Evolutionary conservation across 1,139 yeast genomes (phyloP).

Genomic region (Kodamaea fungicola): DNA sequence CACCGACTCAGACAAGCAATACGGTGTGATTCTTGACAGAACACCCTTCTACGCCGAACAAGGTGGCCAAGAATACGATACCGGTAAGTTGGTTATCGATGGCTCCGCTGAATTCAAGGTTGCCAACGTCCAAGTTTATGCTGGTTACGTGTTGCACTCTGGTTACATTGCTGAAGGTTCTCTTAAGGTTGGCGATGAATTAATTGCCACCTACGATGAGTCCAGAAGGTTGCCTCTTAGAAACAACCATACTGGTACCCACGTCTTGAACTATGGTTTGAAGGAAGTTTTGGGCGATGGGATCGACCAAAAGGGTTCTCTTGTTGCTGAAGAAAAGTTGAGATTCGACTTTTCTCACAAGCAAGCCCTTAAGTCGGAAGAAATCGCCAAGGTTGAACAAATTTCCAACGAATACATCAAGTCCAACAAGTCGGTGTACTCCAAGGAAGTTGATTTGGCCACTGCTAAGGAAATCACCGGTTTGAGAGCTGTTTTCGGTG

Average conservation of each 20-base stretch:
- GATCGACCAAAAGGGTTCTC: slow-evolving; percentile 94
- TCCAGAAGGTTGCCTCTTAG: slow-evolving; percentile 95
- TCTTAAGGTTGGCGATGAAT: slow-evolving; percentile 60
- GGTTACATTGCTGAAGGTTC: slow-evolving; percentile 80
- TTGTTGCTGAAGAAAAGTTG: slow-evolving; percentile 91
- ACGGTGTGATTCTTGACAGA: slow-evolving; percentile 80
- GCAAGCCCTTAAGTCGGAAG: slow-evolving; percentile 68
- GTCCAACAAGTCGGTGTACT: slow-evolving; percentile 66
- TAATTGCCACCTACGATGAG: slow-evolving; percentile 88
- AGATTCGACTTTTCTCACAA: slow-evolving; percentile 96
- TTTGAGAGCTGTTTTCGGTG: slow-evolving; percentile 97
- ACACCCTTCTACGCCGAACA: slow-evolving; percentile 97
- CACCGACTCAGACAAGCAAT: slow-evolving; percentile 45
- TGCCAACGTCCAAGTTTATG: slow-evolving; percentile 86
- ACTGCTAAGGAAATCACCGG: slow-evolving; percentile 75
- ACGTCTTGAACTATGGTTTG: slow-evolving; percentile 83
- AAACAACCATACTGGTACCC: slow-evolving; percentile 98
- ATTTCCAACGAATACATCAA: slow-evolving; percentile 71
- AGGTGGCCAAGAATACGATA: slow-evolving; percentile 98
- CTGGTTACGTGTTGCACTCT: slow-evolving; percentile 93
- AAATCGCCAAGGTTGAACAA: slow-evolving; percentile 70
- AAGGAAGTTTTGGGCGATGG: slow-evolving; percentile 83
- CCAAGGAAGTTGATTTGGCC: slow-evolving; percentile 76
- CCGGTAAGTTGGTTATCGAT: slow-evolving; percentile 88
- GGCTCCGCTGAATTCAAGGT: slow-evolving; percentile 86